phyloP scores from a whole-genome alignment of 1,139 yeast species.

The Hansenula lynferdii region DNA sequence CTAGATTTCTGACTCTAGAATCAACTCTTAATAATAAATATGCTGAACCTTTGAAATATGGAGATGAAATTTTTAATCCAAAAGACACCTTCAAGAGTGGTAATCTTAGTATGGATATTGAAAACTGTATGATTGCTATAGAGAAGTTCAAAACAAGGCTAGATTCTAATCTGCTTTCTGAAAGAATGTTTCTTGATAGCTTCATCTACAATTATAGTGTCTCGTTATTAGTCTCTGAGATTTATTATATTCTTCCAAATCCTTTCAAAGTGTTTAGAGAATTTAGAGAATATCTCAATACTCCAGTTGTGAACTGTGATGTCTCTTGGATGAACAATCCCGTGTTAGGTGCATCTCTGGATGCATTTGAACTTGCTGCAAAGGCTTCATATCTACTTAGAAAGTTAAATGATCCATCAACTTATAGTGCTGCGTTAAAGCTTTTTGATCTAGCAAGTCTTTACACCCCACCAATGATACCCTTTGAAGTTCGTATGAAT shows the following conservation, averaged over 20 bases:
- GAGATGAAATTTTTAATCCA: too few species aligned
- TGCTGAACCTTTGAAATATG: too few species aligned
- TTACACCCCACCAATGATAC: constrained; percentile 14
- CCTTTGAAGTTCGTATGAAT: constrained; percentile 9
- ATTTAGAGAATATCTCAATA: constrained; percentile 26
- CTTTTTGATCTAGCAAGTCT: constrained; percentile 14
- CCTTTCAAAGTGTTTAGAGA: constrained; percentile 33
- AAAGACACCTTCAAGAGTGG: constrained; percentile 7
- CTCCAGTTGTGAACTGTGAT: constrained; percentile 28
- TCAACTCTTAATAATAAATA: too few species aligned
- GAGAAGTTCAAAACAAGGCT: neutral
- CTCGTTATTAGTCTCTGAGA: constrained; percentile 25
- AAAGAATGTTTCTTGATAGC: constrained; percentile 32
- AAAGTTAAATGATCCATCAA: constrained; percentile 14
- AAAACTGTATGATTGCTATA: constrained; percentile 12
- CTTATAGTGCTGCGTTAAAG: constrained; percentile 8
- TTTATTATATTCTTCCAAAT: constrained; percentile 27
- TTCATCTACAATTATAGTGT: constrained; percentile 34
- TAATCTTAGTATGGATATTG: constrained; percentile 17
- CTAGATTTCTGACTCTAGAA: too few species aligned
- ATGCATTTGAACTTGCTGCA: constrained; percentile 34
- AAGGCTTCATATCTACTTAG: constrained; percentile 36
- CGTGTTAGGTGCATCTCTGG: constrained; percentile 30
- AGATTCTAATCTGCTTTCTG: constrained; percentile 13
- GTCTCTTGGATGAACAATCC: constrained; percentile 34